phyloP scores from a whole-genome alignment of 192 early-diverging fungal genomes.

The Coemansia aciculifera region DNA sequence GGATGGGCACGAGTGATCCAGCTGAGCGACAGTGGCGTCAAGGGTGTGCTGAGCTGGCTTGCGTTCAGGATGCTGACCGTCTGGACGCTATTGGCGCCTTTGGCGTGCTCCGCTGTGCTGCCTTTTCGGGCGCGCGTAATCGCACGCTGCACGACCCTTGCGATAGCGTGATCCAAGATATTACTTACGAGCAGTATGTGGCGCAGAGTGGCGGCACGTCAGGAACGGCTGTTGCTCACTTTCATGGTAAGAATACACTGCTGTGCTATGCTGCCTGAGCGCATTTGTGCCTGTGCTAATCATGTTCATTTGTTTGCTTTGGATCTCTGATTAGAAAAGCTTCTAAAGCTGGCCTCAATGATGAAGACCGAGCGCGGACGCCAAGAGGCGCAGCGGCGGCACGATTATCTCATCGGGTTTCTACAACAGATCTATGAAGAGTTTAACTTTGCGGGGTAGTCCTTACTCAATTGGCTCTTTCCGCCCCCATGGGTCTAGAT shows the following conservation, averaged over 20 bases:
- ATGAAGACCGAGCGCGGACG: constrained; percentile 63
- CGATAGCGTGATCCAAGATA: constrained; percentile 55
- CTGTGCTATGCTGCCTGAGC: not conserved
- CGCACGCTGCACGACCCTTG: constrained; percentile 58
- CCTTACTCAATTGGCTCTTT: no score
- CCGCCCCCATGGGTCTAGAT: no score
- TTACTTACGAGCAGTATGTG: constrained; percentile 64
- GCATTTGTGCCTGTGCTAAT: not conserved
- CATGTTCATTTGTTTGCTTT: not conserved
- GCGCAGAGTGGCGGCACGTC: constrained; percentile 49
- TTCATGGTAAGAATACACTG: constrained; percentile 56
- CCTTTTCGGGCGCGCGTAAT: constrained; percentile 67
- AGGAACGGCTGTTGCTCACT: constrained; percentile 65
- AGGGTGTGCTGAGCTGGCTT: constrained; percentile 60
- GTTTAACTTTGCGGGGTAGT: constrained; percentile 28
- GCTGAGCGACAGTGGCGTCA: constrained; percentile 57
- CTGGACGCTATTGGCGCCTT: constrained; percentile 75
- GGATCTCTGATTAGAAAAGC: constrained; percentile 58
- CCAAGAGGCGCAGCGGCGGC: constrained; percentile 60
- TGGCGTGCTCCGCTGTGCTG: constrained; percentile 70
- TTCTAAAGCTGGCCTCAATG: constrained; percentile 61
- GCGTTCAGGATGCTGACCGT: constrained; percentile 74
- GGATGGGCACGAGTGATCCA: constrained; percentile 15
- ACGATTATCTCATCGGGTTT: constrained; percentile 61
- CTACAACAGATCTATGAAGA: constrained; percentile 61